Percentiles rank a stretch among this genome's conserved stretches.
phyloP scores from a whole-genome alignment of 2,329 filamentous ascomycete species.

The Ceratocystiopsis sp. region DNA sequence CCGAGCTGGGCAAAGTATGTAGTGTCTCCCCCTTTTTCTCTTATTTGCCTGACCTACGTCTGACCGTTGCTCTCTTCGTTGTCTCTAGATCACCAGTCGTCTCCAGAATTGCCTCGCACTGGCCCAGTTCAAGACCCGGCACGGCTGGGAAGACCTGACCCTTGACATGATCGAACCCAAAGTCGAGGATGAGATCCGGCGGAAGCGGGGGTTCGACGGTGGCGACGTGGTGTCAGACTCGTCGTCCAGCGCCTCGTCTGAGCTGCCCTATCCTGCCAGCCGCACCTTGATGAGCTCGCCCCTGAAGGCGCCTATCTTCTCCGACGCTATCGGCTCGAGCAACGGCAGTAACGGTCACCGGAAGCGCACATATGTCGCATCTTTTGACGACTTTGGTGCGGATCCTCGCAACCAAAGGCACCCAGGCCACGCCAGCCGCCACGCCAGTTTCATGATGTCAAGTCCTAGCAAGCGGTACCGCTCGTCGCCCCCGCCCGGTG shows the following conservation, averaged over 20 bases:
- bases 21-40: conserved; percentile 4
- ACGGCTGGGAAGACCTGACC: conserved; percentile 83
- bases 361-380: conserved; percentile 45
- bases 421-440: conserved; percentile 10
- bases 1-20: conserved; percentile 60
- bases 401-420: conserved; percentile 7
- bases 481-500: conserved; percentile 31
- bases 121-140: conserved; percentile 92
- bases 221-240: conserved; percentile 73
- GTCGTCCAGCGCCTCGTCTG: conserved; percentile 56
- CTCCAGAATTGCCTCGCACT: conserved; percentile 88
- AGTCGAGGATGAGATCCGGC: conserved; percentile 61
- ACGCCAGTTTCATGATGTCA: conserved; percentile 17
- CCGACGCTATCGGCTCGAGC: conserved; percentile 60
- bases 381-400: conserved; percentile 29
- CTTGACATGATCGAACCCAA: conserved; percentile 75
- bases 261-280: conserved; percentile 47
- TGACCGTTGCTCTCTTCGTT: not conserved
- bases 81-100: conserved; percentile 69
- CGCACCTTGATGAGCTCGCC: conserved; percentile 67
- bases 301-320: conserved; percentile 68
- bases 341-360: conserved; percentile 48
- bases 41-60: not conserved
- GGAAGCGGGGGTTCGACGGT: conserved; percentile 49
- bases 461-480: conserved; percentile 55